phyloP scores from a whole-genome alignment of 768 basidiomycete species.

The Boletellus ananiceps region DNA sequence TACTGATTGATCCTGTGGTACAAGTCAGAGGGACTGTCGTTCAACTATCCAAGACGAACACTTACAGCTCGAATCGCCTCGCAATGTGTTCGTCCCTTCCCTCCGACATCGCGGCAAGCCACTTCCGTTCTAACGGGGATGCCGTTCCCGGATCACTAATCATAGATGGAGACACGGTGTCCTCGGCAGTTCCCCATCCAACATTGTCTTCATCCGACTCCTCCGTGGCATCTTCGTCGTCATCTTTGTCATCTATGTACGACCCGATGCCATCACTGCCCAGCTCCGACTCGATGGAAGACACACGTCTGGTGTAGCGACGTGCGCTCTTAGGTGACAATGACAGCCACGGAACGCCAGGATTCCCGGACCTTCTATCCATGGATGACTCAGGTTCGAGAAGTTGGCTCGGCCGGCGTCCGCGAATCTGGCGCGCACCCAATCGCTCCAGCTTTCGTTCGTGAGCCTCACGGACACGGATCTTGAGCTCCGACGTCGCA shows the following conservation, averaged over 20 bases:
- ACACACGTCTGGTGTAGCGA: conserved; percentile 40
- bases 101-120: conserved; percentile 89
- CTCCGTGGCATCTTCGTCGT: conserved; percentile 31
- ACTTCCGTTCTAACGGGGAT: conserved; percentile 70
- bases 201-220: conserved; percentile 45
- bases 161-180: conserved; percentile 53
- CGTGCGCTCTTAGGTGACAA: conserved; percentile 52
- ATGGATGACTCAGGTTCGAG: conserved; percentile 19
- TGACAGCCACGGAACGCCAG: conserved; percentile 44
- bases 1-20: conserved; percentile 77
- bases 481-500: conserved; percentile 72
- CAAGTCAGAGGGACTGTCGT: not conserved
- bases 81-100: conserved; percentile 68
- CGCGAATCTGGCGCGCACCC: conserved; percentile 14
- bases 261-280: conserved; percentile 37
- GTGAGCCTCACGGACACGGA: conserved; percentile 50
- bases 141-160: conserved; percentile 82
- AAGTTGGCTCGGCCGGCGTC: conserved; percentile 16
- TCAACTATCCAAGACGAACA: conserved; percentile 3
- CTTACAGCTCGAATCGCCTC: conserved; percentile 76
- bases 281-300: conserved; percentile 44
- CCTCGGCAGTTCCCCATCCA: conserved; percentile 48
- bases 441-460: conserved; percentile 34
- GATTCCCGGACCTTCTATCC: conserved; percentile 10
- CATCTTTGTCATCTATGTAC: conserved; percentile 30